Base-by-base conservation (phyloP, 192 early-diverging fungal species). In the Kickxella alabastrina region DNA sequence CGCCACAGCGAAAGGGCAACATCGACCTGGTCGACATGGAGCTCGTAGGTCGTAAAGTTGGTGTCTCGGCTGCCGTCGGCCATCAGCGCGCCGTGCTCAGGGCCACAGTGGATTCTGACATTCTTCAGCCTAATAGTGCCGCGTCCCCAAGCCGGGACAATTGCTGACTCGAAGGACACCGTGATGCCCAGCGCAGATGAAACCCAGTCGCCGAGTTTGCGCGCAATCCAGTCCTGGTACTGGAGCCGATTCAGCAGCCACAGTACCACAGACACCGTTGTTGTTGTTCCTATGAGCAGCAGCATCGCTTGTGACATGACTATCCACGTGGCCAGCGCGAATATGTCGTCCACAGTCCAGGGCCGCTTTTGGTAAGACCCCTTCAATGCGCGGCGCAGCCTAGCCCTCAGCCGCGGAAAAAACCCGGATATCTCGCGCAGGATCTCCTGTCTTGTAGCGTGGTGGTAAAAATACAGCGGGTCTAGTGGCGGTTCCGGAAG, bases 141-240 rank as follows among this genome's bases (percentile, higher is more conserved):
- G 17, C 86, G 82, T 36, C 87, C 80, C 96, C 96, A 98, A 26
- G 87, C 86, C 0, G 96, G 96, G 5, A 90, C 83, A 43, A 96
- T 92, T 3, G 91, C 92, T 3, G 89, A 86, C 41, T 95, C 93
- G 54, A 97, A 95, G 2, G 80, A 82, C 15, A 98, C 85, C 3
- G 86, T 83, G 24, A 85, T 83, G 0, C 93, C 93, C 3, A 92
- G 91, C 2, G 82, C 79, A 5, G 80, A 68, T 3, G 89, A 90
- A 0, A 98, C 73, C 65, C 89, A 92, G 25, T 85, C 73, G 25
- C 87, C 79, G 27, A 98, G 80, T n/a, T 75, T 79, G 51, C 79
- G 79, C 10, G 91, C 85, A 40, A 93, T 75, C 60, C 85, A 92
- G 38, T 88, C 87, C 81, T 94, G 88, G 49, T 92, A 88, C 47